A percentile compares a stretch with the other conserved stretches of the same genome.
These are phyloP conservation scores for Alternaria triticimaculans DNA, from an alignment of 2,329 filamentous ascomycete genomes.

Conservation along the genomic window DNA sequence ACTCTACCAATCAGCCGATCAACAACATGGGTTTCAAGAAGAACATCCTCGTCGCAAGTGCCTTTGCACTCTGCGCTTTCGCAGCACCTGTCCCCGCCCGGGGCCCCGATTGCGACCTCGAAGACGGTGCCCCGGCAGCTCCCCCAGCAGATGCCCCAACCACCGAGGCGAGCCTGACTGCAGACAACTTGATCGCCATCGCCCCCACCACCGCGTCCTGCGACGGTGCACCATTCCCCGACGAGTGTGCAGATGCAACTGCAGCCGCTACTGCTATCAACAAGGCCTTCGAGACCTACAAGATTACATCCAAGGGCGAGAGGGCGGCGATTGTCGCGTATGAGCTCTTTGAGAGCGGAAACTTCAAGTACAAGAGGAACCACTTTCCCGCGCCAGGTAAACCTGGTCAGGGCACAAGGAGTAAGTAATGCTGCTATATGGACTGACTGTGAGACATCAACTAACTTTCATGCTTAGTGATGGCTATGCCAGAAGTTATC, in stretches of 20 bases:
- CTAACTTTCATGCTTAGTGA: constrained; percentile 48
- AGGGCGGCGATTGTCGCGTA: constrained; percentile 74
- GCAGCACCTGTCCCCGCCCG: constrained; percentile 23
- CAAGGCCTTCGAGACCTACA: constrained; percentile 64
- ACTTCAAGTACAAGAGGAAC: constrained; percentile 76
- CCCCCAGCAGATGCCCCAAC: not conserved
- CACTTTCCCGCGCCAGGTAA: constrained; percentile 54
- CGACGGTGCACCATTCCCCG: constrained; percentile 51
- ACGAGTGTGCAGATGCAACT: constrained; percentile 66
- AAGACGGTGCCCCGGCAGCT: constrained; percentile 1
- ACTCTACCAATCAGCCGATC: constrained; percentile 2
- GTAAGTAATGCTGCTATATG: not conserved
- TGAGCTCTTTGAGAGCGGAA: constrained; percentile 73
- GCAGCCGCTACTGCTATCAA: constrained; percentile 66
- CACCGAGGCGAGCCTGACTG: constrained; percentile 22
- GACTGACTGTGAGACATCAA: not conserved
- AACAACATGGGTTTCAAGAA: constrained; percentile 36
- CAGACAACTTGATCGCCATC: constrained; percentile 56
- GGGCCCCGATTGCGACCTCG: constrained; percentile 1
- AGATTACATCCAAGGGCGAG: constrained; percentile 61
- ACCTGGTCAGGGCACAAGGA: constrained; percentile 71
- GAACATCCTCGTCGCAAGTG: constrained; percentile 28
- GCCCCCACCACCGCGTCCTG: constrained; percentile 65
- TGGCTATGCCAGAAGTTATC: constrained; percentile 63
- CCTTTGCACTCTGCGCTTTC: constrained; percentile 49